Conservation (phyloP, 257 asterid species). For the Anisodus tanguticus region DNA sequence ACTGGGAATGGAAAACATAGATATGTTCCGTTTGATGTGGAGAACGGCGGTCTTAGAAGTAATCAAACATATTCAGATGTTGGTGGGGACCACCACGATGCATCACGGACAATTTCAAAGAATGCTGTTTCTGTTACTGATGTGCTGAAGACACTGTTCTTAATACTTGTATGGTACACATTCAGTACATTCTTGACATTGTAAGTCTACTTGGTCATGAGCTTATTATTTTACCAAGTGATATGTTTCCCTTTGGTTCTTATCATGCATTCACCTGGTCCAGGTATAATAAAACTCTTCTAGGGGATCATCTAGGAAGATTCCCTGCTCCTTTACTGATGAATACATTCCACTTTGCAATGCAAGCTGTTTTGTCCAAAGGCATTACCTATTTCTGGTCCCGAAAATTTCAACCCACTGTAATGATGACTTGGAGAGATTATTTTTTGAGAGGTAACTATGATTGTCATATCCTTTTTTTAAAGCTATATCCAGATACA, state of each 20-base stretch:
- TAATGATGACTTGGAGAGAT: conserved; percentile 86
- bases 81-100: conserved; percentile 29
- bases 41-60: conserved; percentile 41
- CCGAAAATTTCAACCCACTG: conserved; percentile 67
- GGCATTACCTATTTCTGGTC: conserved; percentile 95
- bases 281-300: conserved; percentile 93
- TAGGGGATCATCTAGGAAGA: conserved; percentile 93
- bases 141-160: conserved; percentile 78
- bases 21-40: conserved; percentile 73
- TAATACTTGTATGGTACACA: conserved; percentile 88
- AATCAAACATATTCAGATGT: conserved; percentile 38
- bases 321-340: conserved; percentile 97
- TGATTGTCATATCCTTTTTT: background rate
- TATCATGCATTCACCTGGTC: conserved; percentile 33
- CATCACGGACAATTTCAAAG: conserved; percentile 36
- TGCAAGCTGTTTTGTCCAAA: conserved; percentile 94
- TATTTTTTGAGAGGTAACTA: conserved; percentile 59
- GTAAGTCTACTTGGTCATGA: conserved; percentile 54
- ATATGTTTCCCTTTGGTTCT: background rate
- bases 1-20: conserved; percentile 43
- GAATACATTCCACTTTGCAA: conserved; percentile 89
- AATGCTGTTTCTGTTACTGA: conserved; percentile 59
- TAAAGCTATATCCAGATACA: background rate
- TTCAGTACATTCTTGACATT: conserved; percentile 93
- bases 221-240: conserved; percentile 1